Evolutionary conservation across 2,329 filamentous ascomycete species (phyloP), one percentile per base, ranked within the genome.

Genomic region (Cordyceps pruinosa): DNA sequence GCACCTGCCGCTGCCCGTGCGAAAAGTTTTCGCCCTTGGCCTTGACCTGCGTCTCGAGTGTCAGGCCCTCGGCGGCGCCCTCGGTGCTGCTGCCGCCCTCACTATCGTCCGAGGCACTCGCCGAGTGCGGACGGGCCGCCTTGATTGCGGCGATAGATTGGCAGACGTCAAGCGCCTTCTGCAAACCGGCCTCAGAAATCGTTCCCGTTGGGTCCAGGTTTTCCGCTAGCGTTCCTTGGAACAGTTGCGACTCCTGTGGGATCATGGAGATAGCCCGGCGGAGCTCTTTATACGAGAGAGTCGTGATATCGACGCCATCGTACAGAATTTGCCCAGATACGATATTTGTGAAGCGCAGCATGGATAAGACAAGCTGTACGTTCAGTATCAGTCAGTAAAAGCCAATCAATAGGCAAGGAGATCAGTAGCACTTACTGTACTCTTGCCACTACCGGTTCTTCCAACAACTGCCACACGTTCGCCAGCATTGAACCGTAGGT

Each of bases 391-490:
- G 15, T 55, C 47, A 35, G 19, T 23, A 1, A 8, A 21, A 9
- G 23, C 26, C 1, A n/a, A 34, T 12, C 17, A 34, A n/a, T 10
- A 12, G 5, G 13, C 15, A n/a, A 9, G 19, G 5, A 28, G 10
- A 47, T 3, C 7, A 6, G 15, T 15, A 15, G 4, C 10, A 69
- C 76, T 68, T 67, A 93, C 79, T 0, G 90, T 95, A 49, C 86
- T 90, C 70, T 96, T 96, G 4, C 90, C 90, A 4, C 87, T 90
- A 0, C 88, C 86, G 0, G 90, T 95, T 12, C 90, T 83, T 3
- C 90, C 90, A 13, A 92, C 87, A 21, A 96, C 78, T 0, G 89
- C 90, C 1, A 89, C 89, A 52, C 87, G 86, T 54, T 88, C 87
- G 1, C 90, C 88, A 0, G 86, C 87, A 8, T 72, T 73, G 61